These are phyloP conservation scores for Maudiozyma pseudohumilis DNA, from an alignment of 805 yeast species.

Conservation along the genomic window DNA sequence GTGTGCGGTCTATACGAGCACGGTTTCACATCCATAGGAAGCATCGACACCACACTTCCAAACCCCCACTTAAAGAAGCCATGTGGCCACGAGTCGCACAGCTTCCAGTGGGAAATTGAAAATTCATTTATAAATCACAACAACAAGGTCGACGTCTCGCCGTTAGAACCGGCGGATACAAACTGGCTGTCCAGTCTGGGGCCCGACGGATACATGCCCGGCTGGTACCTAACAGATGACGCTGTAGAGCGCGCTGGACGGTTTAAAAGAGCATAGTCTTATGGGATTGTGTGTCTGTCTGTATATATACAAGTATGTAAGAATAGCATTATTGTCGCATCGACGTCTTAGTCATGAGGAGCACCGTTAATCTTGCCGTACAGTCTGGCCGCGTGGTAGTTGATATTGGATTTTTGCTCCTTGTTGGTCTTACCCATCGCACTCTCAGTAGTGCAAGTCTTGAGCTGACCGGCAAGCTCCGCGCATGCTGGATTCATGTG, in stretches of 20 bases:
- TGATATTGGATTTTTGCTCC: slow-evolving; percentile 35
- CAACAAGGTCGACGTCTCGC: slow-evolving; percentile 7
- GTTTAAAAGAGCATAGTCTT: slow-evolving; percentile 6
- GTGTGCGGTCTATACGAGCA: slow-evolving; percentile 70
- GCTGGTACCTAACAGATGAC: slow-evolving; percentile 28
- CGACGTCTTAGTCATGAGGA: slow-evolving; percentile 26
- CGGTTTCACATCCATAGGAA: slow-evolving; percentile 90
- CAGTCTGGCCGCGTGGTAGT: slow-evolving; percentile 44
- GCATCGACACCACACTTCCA: slow-evolving; percentile 54
- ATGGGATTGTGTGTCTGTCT: neutral
- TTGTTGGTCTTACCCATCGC: slow-evolving; percentile 20
- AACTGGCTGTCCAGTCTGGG: slow-evolving; percentile 3
- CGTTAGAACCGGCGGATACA: slow-evolving; percentile 8
- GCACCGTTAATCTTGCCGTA: slow-evolving; percentile 42
- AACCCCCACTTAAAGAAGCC: slow-evolving; percentile 49
- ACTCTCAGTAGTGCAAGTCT: slow-evolving; percentile 52
- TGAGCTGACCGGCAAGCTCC: slow-evolving; percentile 56
- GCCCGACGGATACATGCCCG: slow-evolving; percentile 16
- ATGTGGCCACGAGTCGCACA: too few species aligned
- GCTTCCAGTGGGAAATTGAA: slow-evolving; percentile 22
- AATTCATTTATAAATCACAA: slow-evolving; percentile 9
- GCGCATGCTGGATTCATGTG: slow-evolving; percentile 66
- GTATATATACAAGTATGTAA: neutral
- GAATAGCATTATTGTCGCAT: too few species aligned
- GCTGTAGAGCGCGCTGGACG: slow-evolving; percentile 28